Conservation (phyloP, 2,329 filamentous ascomycete species). For the Neonectria magnoliae region DNA sequence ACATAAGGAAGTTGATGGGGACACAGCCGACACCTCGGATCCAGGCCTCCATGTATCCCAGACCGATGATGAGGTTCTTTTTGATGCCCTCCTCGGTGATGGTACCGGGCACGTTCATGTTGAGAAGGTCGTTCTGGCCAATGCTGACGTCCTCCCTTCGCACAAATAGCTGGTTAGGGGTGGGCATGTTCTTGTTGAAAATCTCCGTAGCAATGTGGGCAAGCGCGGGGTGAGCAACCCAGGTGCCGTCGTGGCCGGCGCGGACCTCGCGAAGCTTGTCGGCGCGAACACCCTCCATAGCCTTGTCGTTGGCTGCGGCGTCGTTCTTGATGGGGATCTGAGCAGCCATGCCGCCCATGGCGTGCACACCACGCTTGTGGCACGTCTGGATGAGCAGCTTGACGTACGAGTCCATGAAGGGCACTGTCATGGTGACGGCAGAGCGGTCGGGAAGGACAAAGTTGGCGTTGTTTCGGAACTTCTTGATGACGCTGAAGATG, state of each 20-base stretch:
- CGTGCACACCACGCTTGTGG: constrained; percentile 95
- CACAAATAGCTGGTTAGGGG: constrained; percentile 93
- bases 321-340: constrained; percentile 99
- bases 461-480: constrained; percentile 93
- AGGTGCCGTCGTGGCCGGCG: constrained; percentile 94
- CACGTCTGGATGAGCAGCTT: constrained; percentile 98
- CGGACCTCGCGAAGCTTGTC: constrained; percentile 97
- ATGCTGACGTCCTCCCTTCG: constrained; percentile 91
- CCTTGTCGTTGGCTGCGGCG: constrained; percentile 87
- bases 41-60: constrained; percentile 99
- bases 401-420: constrained; percentile 97
- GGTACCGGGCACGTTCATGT: constrained; percentile 95
- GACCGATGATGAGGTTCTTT: constrained; percentile 96
- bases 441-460: constrained; percentile 94
- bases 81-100: constrained; percentile 95
- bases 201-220: constrained; percentile 88
- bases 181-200: constrained; percentile 99
- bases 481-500: constrained; percentile 99
- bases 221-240: constrained; percentile 96
- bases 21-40: constrained; percentile 93
- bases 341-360: constrained; percentile 98
- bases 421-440: constrained; percentile 94
- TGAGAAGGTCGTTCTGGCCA: constrained; percentile 88
- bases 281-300: constrained; percentile 91
- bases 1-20: constrained; percentile 94